Percentiles rank a stretch among this genome's conserved stretches.
Conservation (phyloP, 768 basidiomycete species). For the Collybia sp. region DNA sequence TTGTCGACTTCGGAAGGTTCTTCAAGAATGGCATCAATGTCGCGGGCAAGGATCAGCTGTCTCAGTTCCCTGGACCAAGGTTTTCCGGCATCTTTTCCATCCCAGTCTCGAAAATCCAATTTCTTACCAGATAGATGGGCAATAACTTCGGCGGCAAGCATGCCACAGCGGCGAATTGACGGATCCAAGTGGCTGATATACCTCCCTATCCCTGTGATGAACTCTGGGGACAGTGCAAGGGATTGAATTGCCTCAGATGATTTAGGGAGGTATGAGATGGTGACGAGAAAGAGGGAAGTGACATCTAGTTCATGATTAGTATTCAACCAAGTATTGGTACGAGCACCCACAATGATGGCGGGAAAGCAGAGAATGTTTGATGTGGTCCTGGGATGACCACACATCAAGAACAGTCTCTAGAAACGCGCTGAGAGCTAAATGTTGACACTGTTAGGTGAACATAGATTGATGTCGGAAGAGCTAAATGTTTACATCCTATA, state of each 20-base stretch:
- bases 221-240: conserved; percentile 49
- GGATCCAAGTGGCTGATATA: conserved; percentile 80
- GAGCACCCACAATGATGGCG: conserved; percentile 66
- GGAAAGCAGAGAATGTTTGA: conserved; percentile 73
- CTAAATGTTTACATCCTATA: conserved; percentile 19
- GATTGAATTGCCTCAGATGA: conserved; percentile 39
- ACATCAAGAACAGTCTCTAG: conserved; percentile 46
- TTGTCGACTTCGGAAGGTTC: conserved; percentile 2
- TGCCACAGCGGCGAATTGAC: conserved; percentile 80
- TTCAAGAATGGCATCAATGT: conserved; percentile 42
- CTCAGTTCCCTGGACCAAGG: conserved; percentile 64
- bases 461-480: neutral
- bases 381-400: conserved; percentile 77
- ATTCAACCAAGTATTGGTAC: neutral
- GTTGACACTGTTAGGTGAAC: neutral
- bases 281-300: conserved; percentile 65
- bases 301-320: conserved; percentile 45
- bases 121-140: conserved; percentile 58
- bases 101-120: conserved; percentile 82
- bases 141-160: conserved; percentile 85
- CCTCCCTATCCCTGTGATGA: conserved; percentile 63
- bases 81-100: conserved; percentile 63
- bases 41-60: conserved; percentile 40
- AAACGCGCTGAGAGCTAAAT: conserved; percentile 41
- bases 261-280: conserved; percentile 54